Percentiles rank a stretch among this genome's conserved stretches.
phyloP scores from a whole-genome alignment of 23 red algal genomes.

The Gracilaria caudata region DNA sequence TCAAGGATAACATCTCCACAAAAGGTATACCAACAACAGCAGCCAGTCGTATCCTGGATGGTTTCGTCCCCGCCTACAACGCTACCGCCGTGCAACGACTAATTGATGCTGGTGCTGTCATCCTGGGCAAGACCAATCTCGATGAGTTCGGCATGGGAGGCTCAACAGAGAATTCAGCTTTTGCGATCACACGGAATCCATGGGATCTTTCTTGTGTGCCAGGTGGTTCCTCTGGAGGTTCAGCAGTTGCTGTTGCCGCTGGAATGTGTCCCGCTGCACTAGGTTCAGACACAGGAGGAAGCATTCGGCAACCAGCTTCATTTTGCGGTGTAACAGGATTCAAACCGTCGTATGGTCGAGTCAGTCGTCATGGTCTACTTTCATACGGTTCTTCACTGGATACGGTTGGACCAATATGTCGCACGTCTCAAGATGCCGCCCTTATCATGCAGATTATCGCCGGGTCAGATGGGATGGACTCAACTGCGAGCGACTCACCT shows the following conservation, averaged over 20 bases:
- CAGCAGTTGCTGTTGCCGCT: constrained; percentile 84
- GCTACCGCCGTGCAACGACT: constrained; percentile 82
- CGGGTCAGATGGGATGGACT: constrained; percentile 75
- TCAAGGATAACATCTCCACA: constrained; percentile 93
- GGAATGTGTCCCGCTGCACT: constrained; percentile 68
- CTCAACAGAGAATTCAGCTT: constrained; percentile 71
- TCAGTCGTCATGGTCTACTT: constrained; percentile 82
- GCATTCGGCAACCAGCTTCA: constrained; percentile 83
- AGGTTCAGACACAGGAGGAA: constrained; percentile 91
- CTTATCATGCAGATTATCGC: constrained; percentile 76
- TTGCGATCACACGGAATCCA: constrained; percentile 55
- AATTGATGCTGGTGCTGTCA: constrained; percentile 71
- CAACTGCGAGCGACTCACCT: constrained; percentile 29
- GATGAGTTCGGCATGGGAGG: constrained; percentile 98
- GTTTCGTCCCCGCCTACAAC: constrained; percentile 71
- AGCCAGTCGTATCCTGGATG: constrained; percentile 67
- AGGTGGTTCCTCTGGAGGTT: constrained; percentile 95
- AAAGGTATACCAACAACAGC: constrained; percentile 77
- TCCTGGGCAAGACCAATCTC: constrained; percentile 95
- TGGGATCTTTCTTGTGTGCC: constrained; percentile 72
- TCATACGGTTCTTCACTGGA: constrained; percentile 93
- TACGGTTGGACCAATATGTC: constrained; percentile 84
- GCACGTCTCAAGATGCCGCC: constrained; percentile 71
- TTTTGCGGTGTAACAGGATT: constrained; percentile 88
- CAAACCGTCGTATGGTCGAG: constrained; percentile 86